phyloP scores from a whole-genome alignment of 768 basidiomycete species.

The Mycena alexandri region DNA sequence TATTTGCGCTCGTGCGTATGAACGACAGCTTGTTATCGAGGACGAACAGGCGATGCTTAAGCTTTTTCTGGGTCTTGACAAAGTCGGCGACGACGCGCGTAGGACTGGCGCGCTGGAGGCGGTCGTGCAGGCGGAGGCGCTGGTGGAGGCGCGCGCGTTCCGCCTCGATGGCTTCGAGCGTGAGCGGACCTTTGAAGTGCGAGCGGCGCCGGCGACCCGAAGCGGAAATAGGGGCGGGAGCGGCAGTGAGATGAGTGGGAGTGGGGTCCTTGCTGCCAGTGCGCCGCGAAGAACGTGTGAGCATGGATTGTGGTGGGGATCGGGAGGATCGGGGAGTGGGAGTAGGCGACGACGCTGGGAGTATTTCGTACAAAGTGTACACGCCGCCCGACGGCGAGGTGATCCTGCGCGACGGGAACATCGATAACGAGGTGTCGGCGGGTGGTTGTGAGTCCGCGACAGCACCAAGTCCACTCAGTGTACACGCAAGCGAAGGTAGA shows the following conservation, averaged over 20 bases:
- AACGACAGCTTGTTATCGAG: too few relatives aligned
- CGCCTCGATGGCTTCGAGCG: conserved; percentile 17
- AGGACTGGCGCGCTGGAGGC: conserved; percentile 18
- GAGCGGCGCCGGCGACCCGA: too few relatives aligned
- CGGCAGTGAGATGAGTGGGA: too few relatives aligned
- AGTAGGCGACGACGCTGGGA: conserved; percentile 24
- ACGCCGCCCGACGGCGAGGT: conserved; percentile 24
- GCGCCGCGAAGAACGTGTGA: not conserved
- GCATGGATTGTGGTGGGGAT: not conserved
- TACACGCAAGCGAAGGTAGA: not conserved
- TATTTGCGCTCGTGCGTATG: too few relatives aligned
- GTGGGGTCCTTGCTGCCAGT: not conserved
- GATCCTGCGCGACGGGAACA: conserved; percentile 2
- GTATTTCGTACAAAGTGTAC: conserved; percentile 29
- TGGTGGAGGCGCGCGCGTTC: conserved; percentile 2
- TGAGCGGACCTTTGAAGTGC: not conserved
- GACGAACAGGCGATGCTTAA: conserved; percentile 4
- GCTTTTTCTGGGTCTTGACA: conserved; percentile 1
- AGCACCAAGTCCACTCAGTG: not conserved
- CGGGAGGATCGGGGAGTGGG: not conserved
- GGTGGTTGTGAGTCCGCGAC: not conserved
- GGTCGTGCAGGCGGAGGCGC: conserved; percentile 25
- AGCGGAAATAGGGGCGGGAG: too few relatives aligned
- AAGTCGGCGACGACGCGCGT: conserved; percentile 8
- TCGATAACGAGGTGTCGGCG: not conserved